phyloP scores from a whole-genome alignment of 805 yeast species.

The Candida pseudofarinosa region DNA sequence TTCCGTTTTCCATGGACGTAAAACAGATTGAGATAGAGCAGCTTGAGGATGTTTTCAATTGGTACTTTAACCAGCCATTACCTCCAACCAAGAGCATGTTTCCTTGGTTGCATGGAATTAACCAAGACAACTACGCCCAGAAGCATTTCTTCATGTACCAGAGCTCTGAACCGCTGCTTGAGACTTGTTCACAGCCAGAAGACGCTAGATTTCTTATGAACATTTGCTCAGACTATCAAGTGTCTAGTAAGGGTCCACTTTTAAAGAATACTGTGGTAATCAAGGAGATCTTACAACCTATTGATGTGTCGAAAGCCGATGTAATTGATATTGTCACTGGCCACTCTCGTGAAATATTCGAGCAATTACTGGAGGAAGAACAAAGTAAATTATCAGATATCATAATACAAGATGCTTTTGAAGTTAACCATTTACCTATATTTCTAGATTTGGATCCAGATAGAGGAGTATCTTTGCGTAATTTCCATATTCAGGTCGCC shows the following conservation, averaged over 20 bases:
- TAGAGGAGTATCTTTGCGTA: slow-evolving; percentile 71
- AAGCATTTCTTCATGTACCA: slow-evolving; percentile 40
- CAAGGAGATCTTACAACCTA: slow-evolving; percentile 49
- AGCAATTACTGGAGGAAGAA: slow-evolving; percentile 19
- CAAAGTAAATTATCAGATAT: slow-evolving; percentile 12
- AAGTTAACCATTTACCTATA: slow-evolving; percentile 43
- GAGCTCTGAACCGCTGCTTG: slow-evolving; percentile 9
- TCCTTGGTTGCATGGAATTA: slow-evolving; percentile 89
- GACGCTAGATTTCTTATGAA: slow-evolving; percentile 39
- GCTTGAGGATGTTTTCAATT: slow-evolving; percentile 20
- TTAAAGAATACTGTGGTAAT: slow-evolving; percentile 54
- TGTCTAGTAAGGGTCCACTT: slow-evolving; percentile 6
- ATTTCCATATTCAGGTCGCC: slow-evolving; percentile 83
- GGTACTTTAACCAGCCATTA: slow-evolving; percentile 36
- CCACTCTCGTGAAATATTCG: slow-evolving; percentile 13
- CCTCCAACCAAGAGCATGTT: slow-evolving; percentile 71
- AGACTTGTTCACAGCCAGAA: slow-evolving; percentile 13
- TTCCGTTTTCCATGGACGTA: slow-evolving; percentile 6
- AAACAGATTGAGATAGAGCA: slow-evolving; percentile 13
- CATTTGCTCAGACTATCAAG: slow-evolving; percentile 15
- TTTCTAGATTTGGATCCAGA: slow-evolving; percentile 64
- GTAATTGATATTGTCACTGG: slow-evolving; percentile 18
- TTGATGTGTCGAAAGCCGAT: slow-evolving; percentile 40
- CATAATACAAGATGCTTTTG: slow-evolving; percentile 41
- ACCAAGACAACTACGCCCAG: slow-evolving; percentile 53